phyloP scores from a whole-genome alignment of 495 filamentous ascomycete species.

The Extremus antarcticus region DNA sequence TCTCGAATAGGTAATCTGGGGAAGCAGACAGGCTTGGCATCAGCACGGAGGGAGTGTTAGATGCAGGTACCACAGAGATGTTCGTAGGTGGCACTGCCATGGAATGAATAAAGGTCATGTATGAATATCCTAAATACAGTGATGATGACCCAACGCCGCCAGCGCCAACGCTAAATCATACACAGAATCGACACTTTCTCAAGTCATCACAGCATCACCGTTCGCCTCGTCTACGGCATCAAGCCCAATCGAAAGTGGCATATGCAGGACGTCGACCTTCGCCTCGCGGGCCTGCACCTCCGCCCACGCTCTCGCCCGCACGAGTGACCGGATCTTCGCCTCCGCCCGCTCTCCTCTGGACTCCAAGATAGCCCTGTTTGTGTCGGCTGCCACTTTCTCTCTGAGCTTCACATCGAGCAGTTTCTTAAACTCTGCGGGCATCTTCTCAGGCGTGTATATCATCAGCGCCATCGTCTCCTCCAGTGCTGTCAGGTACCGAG shows the following conservation, averaged over 20 bases:
- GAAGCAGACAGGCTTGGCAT: too few relatives aligned
- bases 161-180: conserved; percentile 23
- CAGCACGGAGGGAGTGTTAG: too few relatives aligned
- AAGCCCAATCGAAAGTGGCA: conserved; percentile 61
- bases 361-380: conserved; percentile 77
- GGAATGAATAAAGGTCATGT: neutral
- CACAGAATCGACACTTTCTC: conserved; percentile 25
- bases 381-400: conserved; percentile 63
- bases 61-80: too few relatives aligned
- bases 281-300: conserved; percentile 63
- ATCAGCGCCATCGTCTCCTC: conserved; percentile 88
- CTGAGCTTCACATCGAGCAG: conserved; percentile 76
- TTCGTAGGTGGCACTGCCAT: too few relatives aligned
- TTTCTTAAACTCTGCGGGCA: conserved; percentile 62
- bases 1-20: too few relatives aligned
- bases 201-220: too few relatives aligned
- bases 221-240: conserved; percentile 21
- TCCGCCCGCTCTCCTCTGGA: conserved; percentile 61
- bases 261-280: conserved; percentile 60
- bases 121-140: neutral
- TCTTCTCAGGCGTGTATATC: conserved; percentile 68
- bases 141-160: neutral
- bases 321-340: conserved; percentile 66
- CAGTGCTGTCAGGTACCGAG: conserved; percentile 72
- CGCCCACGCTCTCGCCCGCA: conserved; percentile 74